Evolutionary conservation across 2,329 filamentous ascomycete species (phyloP).

Genomic region (Allantophomopsis lycopodina): DNA sequence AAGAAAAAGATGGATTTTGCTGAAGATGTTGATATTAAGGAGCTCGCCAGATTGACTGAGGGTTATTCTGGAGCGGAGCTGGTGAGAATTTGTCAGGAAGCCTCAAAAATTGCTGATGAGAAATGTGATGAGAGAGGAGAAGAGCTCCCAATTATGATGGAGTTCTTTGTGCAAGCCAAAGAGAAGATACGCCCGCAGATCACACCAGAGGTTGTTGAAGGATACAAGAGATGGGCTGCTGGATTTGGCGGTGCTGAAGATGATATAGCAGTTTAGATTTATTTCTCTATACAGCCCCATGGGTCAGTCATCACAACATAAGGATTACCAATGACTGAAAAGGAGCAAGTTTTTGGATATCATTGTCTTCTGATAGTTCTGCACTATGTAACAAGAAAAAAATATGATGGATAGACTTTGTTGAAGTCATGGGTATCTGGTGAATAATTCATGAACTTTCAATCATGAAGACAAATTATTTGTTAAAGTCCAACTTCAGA

Average conservation of each 20-base stretch:
- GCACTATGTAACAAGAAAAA: no score
- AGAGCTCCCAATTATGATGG: conserved; percentile 26
- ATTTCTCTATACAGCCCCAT: no score
- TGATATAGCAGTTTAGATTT: background rate
- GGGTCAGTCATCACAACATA: no score
- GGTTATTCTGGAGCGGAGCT: conserved; percentile 84
- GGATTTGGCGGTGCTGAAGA: conserved; percentile 4
- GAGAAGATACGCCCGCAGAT: conserved; percentile 39
- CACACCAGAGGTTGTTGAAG: conserved; percentile 40
- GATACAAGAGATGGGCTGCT: conserved; percentile 41
- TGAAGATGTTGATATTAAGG: conserved; percentile 49
- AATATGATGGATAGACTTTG: no score
- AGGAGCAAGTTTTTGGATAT: no score
- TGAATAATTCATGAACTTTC: no score
- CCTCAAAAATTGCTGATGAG: conserved; percentile 34
- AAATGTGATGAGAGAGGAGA: conserved; percentile 27
- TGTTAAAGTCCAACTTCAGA: no score
- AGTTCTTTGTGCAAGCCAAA: conserved; percentile 30
- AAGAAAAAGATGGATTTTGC: conserved; percentile 44
- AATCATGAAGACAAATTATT: no score
- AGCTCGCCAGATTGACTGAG: conserved; percentile 50
- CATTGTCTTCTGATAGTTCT: no score
- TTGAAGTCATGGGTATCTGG: no score
- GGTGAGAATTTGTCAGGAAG: conserved; percentile 39
- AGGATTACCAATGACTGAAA: no score